A percentile compares a stretch with the other conserved stretches of the same genome.
Conservation (phyloP, 306 rosid genomes). For the Prunus kanzakura region DNA sequence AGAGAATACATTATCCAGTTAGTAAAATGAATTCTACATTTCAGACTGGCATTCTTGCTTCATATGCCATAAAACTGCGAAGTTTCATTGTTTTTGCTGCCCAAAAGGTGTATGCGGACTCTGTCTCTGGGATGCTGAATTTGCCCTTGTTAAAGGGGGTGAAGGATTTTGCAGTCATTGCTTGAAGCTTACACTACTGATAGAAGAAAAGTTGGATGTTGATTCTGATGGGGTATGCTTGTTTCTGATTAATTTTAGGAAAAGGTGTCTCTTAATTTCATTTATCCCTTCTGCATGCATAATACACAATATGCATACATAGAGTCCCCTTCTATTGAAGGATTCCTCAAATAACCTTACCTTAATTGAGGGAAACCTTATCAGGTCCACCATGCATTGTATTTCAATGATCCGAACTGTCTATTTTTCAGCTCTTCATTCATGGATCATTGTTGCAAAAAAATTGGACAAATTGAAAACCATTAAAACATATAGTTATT, state of each 20-base stretch:
- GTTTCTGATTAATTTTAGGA: conserved; percentile 7
- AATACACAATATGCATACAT: neutral
- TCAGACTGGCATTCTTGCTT: conserved; percentile 65
- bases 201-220: conserved; percentile 46
- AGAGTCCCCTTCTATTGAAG: too few species aligned
- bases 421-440: too few species aligned
- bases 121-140: conserved; percentile 40
- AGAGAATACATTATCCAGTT: neutral
- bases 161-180: conserved; percentile 63
- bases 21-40: conserved; percentile 10
- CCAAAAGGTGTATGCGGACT: conserved; percentile 61
- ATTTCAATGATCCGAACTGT: too few species aligned
- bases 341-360: too few species aligned
- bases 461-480: too few species aligned
- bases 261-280: neutral
- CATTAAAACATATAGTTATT: too few species aligned
- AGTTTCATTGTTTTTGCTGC: conserved; percentile 69
- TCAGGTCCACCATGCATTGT: too few species aligned
- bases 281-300: neutral
- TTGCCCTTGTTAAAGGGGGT: conserved; percentile 30
- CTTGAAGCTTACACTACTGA: conserved; percentile 47
- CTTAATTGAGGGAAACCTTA: too few species aligned
- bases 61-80: conserved; percentile 44
- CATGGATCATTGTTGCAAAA: too few species aligned
- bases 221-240: conserved; percentile 69